A percentile compares a stretch with the other conserved stretches of the same genome.
Conservation (phyloP, 1,284 basidiomycete genomes). For the Cryptococcus sp. region DNA sequence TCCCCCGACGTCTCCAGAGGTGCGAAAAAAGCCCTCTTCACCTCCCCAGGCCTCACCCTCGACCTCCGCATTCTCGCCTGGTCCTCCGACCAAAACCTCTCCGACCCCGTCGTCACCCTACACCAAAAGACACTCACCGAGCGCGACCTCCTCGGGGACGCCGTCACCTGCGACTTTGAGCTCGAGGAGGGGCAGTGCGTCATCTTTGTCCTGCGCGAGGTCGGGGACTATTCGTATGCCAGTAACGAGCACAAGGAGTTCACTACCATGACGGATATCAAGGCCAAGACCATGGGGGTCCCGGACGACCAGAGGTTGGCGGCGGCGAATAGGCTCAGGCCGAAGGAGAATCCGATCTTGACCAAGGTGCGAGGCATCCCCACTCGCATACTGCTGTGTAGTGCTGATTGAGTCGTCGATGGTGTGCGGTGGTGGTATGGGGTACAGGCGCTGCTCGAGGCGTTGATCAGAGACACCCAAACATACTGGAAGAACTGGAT, state of each 20-base stretch:
- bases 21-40: slow-evolving; percentile 68
- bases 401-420: not conserved
- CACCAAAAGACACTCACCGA: slow-evolving; percentile 45
- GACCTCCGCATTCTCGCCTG: slow-evolving; percentile 70
- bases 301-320: slow-evolving; percentile 54
- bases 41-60: slow-evolving; percentile 59
- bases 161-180: slow-evolving; percentile 51
- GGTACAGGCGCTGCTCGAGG: slow-evolving; percentile 27
- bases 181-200: slow-evolving; percentile 78
- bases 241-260: slow-evolving; percentile 32
- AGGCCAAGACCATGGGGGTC: slow-evolving; percentile 55
- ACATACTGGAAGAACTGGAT: slow-evolving; percentile 87
- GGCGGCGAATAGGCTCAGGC: slow-evolving; percentile 56
- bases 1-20: slow-evolving; percentile 39
- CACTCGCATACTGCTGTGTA: slow-evolving; percentile 7
- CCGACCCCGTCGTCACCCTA: slow-evolving; percentile 58
- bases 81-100: slow-evolving; percentile 51
- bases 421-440: too few relatives aligned
- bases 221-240: slow-evolving; percentile 39
- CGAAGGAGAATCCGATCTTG: slow-evolving; percentile 60
- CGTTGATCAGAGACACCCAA: slow-evolving; percentile 57
- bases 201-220: slow-evolving; percentile 72
- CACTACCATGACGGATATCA: slow-evolving; percentile 38
- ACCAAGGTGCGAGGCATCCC: too few relatives aligned
- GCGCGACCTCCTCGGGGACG: slow-evolving; percentile 39